A percentile compares a stretch with the other conserved stretches of the same genome.
Conservation (phyloP, 2,329 filamentous ascomycete species). For the Cladosporium halotolerans region DNA sequence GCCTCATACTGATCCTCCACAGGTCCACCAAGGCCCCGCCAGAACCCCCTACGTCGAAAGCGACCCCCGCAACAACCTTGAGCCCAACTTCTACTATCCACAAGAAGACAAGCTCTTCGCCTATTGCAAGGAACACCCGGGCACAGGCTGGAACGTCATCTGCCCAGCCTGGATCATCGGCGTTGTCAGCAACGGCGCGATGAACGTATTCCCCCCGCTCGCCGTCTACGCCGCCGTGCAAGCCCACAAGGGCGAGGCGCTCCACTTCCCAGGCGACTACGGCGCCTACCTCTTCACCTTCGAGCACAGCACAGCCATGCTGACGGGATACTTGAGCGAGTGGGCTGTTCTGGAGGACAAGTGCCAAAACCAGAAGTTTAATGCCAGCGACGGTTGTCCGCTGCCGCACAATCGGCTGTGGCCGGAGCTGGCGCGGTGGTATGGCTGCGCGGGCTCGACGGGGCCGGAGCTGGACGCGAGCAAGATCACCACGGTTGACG, state of each 20-base stretch:
- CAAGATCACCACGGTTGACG: slow-evolving; percentile 22
- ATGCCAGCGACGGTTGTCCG: slow-evolving; percentile 40
- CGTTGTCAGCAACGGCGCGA: slow-evolving; percentile 43
- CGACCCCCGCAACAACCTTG: slow-evolving; percentile 38
- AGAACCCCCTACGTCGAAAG: slow-evolving; percentile 41
- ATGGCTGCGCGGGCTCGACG: slow-evolving; percentile 32
- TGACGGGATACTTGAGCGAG: slow-evolving; percentile 46
- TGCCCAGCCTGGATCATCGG: slow-evolving; percentile 46
- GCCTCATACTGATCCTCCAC: not conserved
- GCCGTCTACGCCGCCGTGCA: slow-evolving; percentile 47
- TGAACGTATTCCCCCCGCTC: slow-evolving; percentile 45
- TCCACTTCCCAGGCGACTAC: slow-evolving; percentile 42
- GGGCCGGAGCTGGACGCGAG: slow-evolving; percentile 23
- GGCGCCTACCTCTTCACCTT: slow-evolving; percentile 39
- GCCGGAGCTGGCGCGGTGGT: slow-evolving; percentile 42
- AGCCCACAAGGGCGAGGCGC: slow-evolving; percentile 34
- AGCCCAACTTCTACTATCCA: slow-evolving; percentile 47
- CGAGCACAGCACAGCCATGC: slow-evolving; percentile 38
- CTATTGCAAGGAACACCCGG: slow-evolving; percentile 35
- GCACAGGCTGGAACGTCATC: slow-evolving; percentile 41
- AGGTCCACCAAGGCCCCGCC: slow-evolving; percentile 41
- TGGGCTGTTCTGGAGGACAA: slow-evolving; percentile 43
- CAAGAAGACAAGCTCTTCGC: slow-evolving; percentile 46
- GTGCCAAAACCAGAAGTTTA: slow-evolving; percentile 43
- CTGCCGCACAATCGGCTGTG: slow-evolving; percentile 46